Percentiles rank a stretch among this genome's conserved stretches.
These are phyloP conservation scores for Mycena capillaripes DNA, from an alignment of 768 basidiomycete species.

Conservation along the genomic window DNA sequence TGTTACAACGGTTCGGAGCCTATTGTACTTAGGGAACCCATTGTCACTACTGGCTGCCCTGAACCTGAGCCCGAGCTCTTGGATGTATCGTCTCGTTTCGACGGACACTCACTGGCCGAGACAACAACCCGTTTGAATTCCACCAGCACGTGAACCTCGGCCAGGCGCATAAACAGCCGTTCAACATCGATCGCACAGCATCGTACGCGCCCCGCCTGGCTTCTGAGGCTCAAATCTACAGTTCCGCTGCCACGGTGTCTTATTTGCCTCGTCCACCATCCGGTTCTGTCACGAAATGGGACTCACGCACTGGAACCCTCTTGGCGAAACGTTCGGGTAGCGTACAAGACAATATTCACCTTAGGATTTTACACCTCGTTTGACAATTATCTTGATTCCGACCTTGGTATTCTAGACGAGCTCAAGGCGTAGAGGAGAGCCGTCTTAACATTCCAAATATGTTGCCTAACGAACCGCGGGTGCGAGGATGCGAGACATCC, in stretches of 20 bases:
- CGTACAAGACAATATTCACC: slow-evolving; percentile 59
- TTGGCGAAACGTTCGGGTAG: slow-evolving; percentile 50
- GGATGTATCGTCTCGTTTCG: slow-evolving; percentile 21
- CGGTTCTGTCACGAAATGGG: slow-evolving; percentile 62
- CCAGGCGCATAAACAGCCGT: slow-evolving; percentile 28
- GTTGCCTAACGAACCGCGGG: neutral
- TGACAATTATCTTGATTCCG: slow-evolving; percentile 53
- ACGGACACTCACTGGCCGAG: slow-evolving; percentile 1
- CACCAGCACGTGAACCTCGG: slow-evolving; percentile 33
- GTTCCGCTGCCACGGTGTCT: slow-evolving; percentile 41
- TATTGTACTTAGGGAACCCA: neutral
- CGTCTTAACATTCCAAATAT: neutral
- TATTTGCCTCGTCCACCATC: slow-evolving; percentile 55
- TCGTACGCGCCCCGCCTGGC: neutral
- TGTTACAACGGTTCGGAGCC: slow-evolving; percentile 19
- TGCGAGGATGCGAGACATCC: no score
- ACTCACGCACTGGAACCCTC: slow-evolving; percentile 60
- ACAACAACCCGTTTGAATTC: slow-evolving; percentile 10
- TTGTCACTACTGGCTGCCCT: no score
- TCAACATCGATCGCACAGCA: slow-evolving; percentile 23
- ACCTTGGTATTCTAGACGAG: slow-evolving; percentile 58
- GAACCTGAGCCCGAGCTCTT: neutral
- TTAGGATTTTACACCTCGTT: slow-evolving; percentile 69
- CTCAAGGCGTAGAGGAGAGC: slow-evolving; percentile 60
- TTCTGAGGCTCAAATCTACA: slow-evolving; percentile 12